Evolutionary conservation across 768 basidiomycete species (phyloP).

Genomic region (Collybiopsis confluens): DNA sequence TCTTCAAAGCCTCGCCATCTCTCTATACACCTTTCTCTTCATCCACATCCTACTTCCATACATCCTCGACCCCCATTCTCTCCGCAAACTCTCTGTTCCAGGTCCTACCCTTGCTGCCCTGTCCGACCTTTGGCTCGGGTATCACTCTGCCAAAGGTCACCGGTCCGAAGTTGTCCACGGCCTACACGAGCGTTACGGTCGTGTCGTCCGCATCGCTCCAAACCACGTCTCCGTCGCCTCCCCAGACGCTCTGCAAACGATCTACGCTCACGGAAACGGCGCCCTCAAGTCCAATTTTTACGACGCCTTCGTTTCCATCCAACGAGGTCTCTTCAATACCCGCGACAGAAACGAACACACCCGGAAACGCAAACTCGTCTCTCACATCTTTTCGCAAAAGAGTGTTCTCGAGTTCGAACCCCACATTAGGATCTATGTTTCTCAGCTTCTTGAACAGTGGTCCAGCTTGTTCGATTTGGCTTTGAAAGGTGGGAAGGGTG

Average conservation of each 20-base stretch:
- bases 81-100: constrained; percentile 42
- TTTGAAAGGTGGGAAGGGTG: constrained; percentile 49
- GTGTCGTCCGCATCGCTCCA: constrained; percentile 67
- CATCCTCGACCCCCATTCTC: not conserved
- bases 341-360: constrained; percentile 75
- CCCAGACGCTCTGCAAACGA: constrained; percentile 66
- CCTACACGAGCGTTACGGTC: constrained; percentile 74
- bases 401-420: constrained; percentile 85
- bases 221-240: constrained; percentile 76
- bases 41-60: not conserved
- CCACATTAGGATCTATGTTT: constrained; percentile 59
- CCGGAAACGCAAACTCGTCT: constrained; percentile 88
- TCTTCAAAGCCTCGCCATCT: not conserved
- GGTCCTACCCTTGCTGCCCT: constrained; percentile 71
- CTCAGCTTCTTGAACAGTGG: constrained; percentile 66
- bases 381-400: constrained; percentile 82
- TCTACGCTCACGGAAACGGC: constrained; percentile 86
- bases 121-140: constrained; percentile 71
- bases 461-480: constrained; percentile 60
- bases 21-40: not conserved
- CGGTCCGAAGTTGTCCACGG: constrained; percentile 72
- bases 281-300: constrained; percentile 77
- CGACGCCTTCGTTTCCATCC: constrained; percentile 74
- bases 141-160: constrained; percentile 60
- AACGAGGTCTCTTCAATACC: constrained; percentile 73